phyloP scores from a whole-genome alignment of 192 early-diverging fungal species.

The Paraglomus occultum region DNA sequence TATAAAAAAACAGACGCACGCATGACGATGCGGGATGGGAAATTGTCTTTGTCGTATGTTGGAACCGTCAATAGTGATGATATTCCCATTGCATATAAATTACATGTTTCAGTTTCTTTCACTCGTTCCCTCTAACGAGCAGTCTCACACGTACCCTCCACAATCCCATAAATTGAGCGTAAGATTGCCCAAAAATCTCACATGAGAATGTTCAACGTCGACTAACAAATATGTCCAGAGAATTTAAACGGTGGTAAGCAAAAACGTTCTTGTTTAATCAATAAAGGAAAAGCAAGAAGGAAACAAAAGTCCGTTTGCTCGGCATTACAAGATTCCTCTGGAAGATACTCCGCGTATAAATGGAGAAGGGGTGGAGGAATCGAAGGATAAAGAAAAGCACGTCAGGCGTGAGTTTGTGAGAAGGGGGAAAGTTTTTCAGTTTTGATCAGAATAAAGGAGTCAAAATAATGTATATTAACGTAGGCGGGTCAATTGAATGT shows the following conservation, averaged over 20 bases:
- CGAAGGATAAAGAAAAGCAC: too few relatives aligned
- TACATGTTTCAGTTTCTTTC: neutral
- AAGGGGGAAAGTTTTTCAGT: too few relatives aligned
- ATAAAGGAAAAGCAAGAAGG: neutral
- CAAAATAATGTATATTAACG: too few relatives aligned
- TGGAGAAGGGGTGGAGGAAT: neutral
- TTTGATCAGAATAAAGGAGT: too few relatives aligned
- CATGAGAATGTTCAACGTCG: slow-evolving; percentile 96
- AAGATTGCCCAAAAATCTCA: slow-evolving; percentile 93
- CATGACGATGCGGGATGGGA: neutral
- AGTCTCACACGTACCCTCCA: slow-evolving; percentile 58
- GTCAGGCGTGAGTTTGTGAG: too few relatives aligned
- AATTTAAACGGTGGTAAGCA: neutral
- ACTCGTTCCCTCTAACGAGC: neutral
- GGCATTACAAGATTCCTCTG: neutral
- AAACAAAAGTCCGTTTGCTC: neutral
- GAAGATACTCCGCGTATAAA: neutral
- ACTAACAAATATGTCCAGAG: too few relatives aligned
- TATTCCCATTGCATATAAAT: too few relatives aligned
- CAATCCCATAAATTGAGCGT: slow-evolving; percentile 99
- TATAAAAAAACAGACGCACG: neutral
- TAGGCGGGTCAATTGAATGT: too few relatives aligned
- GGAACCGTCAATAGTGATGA: too few relatives aligned
- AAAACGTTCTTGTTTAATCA: neutral
- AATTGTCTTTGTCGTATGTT: too few relatives aligned